Conservation (phyloP, 2,329 filamentous ascomycete genomes). For the Leptosphaerulina australis region DNA sequence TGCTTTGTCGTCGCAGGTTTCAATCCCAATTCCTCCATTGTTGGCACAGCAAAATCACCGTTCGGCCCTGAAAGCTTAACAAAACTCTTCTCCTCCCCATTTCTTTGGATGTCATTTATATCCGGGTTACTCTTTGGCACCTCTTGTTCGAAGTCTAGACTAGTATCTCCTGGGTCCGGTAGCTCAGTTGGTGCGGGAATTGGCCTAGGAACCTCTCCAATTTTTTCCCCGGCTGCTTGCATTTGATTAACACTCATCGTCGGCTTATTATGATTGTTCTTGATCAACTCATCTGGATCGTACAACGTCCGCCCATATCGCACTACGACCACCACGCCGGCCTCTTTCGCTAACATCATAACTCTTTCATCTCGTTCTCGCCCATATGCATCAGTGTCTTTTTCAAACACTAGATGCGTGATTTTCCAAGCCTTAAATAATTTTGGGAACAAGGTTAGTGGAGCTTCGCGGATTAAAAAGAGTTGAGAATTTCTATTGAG, state of each 20-base stretch:
- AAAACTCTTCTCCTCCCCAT: slow-evolving; percentile 64
- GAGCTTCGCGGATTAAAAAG: slow-evolving; percentile 73
- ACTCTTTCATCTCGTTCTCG: slow-evolving; percentile 67
- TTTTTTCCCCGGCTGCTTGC: slow-evolving; percentile 62
- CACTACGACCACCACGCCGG: slow-evolving; percentile 71
- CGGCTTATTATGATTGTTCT: slow-evolving; percentile 69
- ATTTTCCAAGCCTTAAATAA: slow-evolving; percentile 75
- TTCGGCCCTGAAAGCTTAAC: slow-evolving; percentile 67
- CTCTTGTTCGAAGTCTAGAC: slow-evolving; percentile 64
- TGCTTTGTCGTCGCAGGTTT: slow-evolving; percentile 69
- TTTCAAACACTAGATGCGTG: slow-evolving; percentile 79
- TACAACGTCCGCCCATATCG: slow-evolving; percentile 71
- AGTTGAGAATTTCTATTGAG: slow-evolving; percentile 75
- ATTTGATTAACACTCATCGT: slow-evolving; percentile 77
- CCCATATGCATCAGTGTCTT: slow-evolving; percentile 76
- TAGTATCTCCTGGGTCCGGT: slow-evolving; percentile 69
- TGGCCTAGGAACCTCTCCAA: slow-evolving; percentile 67
- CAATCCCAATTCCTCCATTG: slow-evolving; percentile 69
- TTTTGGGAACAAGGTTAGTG: slow-evolving; percentile 73
- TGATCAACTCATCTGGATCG: slow-evolving; percentile 73
- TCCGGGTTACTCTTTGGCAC: slow-evolving; percentile 61
- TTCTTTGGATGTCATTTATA: slow-evolving; percentile 64
- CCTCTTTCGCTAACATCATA: slow-evolving; percentile 63
- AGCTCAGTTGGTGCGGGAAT: slow-evolving; percentile 64
- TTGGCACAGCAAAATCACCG: slow-evolving; percentile 72